A percentile compares a stretch with the other conserved stretches of the same genome.
Evolutionary conservation across 2,329 filamentous ascomycete genomes (phyloP).

Genomic region (Verticillium albo-atrum): DNA sequence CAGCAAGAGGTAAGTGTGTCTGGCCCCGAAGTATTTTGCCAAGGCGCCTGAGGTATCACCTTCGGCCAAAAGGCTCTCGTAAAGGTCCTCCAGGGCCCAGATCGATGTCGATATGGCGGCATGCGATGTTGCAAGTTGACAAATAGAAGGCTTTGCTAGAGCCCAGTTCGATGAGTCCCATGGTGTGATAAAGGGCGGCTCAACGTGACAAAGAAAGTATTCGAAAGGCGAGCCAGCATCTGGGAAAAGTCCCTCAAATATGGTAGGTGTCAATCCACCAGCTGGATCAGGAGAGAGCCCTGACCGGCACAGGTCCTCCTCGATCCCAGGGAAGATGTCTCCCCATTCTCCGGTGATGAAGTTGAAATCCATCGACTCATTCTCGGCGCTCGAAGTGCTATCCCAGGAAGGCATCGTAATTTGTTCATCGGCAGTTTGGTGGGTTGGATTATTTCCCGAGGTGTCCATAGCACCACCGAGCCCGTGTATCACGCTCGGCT

Average conservation of each 20-base stretch:
- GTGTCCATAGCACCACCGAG: no score
- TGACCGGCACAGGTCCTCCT: not conserved
- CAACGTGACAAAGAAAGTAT: not conserved
- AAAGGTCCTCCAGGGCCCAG: not conserved
- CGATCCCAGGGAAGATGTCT: not conserved
- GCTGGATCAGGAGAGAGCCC: not conserved
- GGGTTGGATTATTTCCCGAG: no score
- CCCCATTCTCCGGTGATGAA: not conserved
- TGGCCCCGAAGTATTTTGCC: not conserved
- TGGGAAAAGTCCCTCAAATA: not conserved
- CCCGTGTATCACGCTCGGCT: no score
- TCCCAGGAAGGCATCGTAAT: not conserved
- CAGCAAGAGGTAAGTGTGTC: not conserved
- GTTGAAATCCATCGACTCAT: not conserved
- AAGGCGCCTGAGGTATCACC: not conserved
- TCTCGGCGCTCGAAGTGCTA: not conserved
- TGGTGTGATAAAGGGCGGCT: not conserved
- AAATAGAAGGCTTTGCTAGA: not conserved
- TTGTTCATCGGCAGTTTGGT: not conserved
- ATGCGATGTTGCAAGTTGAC: not conserved
- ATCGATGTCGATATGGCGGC: not conserved
- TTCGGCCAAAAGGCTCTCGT: not conserved
- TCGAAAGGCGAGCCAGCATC: not conserved
- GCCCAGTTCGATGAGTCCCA: not conserved
- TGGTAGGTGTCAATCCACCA: not conserved